Conservation (phyloP, 331 rosid genomes). For the Saraca asoca region DNA sequence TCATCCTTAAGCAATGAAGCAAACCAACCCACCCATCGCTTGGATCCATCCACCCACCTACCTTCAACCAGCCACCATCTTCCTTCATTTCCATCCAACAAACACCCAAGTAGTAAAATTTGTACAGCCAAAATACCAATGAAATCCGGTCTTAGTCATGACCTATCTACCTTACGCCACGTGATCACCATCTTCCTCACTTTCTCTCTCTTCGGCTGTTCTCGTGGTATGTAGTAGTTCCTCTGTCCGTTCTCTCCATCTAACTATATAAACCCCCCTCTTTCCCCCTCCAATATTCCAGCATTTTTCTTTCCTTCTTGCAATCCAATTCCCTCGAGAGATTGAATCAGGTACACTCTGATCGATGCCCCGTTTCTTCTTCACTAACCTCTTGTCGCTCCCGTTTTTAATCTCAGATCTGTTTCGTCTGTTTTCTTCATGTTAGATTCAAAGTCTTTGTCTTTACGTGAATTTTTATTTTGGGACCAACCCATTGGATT, state of each 20-base stretch:
- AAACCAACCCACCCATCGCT: too few relatives aligned
- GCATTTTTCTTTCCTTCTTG: conserved; percentile 19
- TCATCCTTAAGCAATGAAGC: background rate
- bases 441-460: conserved; percentile 16
- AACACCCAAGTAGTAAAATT: conserved; percentile 18
- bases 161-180: conserved; percentile 67
- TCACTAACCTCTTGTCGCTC: background rate
- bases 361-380: background rate
- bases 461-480: conserved; percentile 14
- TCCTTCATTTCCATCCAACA: background rate
- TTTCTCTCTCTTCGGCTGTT: background rate
- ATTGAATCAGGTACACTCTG: conserved; percentile 43
- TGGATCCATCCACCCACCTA: background rate
- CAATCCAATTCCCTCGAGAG: conserved; percentile 11
- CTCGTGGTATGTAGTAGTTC: background rate
- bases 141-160: conserved; percentile 4
- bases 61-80: background rate
- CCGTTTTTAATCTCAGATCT: conserved; percentile 28
- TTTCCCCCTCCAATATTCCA: conserved; percentile 20
- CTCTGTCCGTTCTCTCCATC: background rate
- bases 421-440: background rate
- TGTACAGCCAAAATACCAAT: conserved; percentile 19
- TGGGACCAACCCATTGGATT: background rate
- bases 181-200: conserved; percentile 46
- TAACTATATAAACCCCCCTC: conserved; percentile 38